Evolutionary conservation across 2,329 filamentous ascomycete species (phyloP), one percentile per base, ranked within the genome.

Genomic region (Metarhizium sp.): DNA sequence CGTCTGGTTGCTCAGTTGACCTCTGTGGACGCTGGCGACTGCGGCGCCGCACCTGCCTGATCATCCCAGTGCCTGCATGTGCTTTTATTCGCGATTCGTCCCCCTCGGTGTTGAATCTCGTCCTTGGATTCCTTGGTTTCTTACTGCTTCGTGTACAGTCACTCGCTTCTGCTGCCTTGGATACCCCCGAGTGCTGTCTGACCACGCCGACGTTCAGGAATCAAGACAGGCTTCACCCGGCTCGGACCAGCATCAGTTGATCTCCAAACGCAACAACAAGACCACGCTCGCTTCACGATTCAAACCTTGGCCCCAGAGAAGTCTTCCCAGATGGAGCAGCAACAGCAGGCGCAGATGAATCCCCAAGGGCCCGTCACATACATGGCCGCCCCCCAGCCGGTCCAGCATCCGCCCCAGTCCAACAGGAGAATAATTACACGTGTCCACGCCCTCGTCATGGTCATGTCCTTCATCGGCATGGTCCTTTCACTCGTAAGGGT

Each of bases 361-460:
- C 16, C 6, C 38, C 53, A 50, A 25, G 49, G 51, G 32, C 30
- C 49, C 18, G 14, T 40, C 49, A 51, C 49, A 5, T 51, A 51
- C 49, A 30, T 48, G 45, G 11, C 49, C 7, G 36, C 18, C 16
- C 49, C 49, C 11, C 18, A 16, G 13, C 32, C 7, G 11, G 20
- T 40, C 4, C 54, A 54, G 11, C 58, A 60, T 25, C 59, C 57
- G 36, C 57, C 59, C 20, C 53, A 53, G 32, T 50, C 58, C 11
- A 36, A 29, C 32, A 29, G 16, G 32, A 14, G 3, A n/a, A 51
- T 18, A 14, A 58, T 62, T 10, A 60, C 63, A 53, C 72, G 71
- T 61, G 51, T 73, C 13, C 69, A 71, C 30, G 58, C 52, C 11
- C 3, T 60, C 20, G 50, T 61, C 34, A 56, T 73, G 18, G 32